Base-by-base conservation (phyloP, 202 grass and related monocot species). In the Setaria viridis region DNA sequence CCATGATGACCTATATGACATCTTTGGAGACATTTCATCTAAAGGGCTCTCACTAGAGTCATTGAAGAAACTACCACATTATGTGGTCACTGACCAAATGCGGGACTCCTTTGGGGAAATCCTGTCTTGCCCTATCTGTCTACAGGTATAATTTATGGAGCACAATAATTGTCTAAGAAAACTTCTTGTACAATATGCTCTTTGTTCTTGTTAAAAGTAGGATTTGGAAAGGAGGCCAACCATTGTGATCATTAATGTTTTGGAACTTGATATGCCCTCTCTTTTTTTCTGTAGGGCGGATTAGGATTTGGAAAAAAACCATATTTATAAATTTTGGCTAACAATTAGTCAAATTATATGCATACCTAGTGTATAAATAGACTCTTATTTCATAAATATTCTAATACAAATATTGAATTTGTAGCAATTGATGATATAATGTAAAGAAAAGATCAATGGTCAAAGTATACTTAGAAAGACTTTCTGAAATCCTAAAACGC, bases 1-100 rank as follows among this genome's bases (percentile, higher is more conserved):
- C 21, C 81, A 94, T n/a, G 90, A 89, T 30, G 92, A 91, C 78
- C 77, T 89, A 35, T 97, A 94, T 74, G 92, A 94, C 73, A 80
- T 97, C 19, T 92, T 97, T 80, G 86, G 94, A 32, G 94, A 92
- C 32, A 77, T 94, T 65, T 84, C 80, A 25, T 91, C 78, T 1
- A 91, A 92, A 62, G 90, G 94, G 68, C 73, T 94, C 33, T 79
- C 94, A 19, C 17, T 78, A 6, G 91, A 97, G 8, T 92, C 85
- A 41, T 59, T 97, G 75, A 92, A 92, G 68, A 92, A 91, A 77
- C 74, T 97, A 57, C 92, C 94, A 77, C 63, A 73, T 33, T 84
- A 84, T 78, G 88, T 90, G 54, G 72, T 94, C 56, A 78, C 88
- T 74, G 82, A 97, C 55, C 88, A 91, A 59, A 76, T 57, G 21